These are phyloP conservation scores for Cucurbita moschata DNA, from an alignment of 306 rosid genomes.

Conservation along the genomic window DNA sequence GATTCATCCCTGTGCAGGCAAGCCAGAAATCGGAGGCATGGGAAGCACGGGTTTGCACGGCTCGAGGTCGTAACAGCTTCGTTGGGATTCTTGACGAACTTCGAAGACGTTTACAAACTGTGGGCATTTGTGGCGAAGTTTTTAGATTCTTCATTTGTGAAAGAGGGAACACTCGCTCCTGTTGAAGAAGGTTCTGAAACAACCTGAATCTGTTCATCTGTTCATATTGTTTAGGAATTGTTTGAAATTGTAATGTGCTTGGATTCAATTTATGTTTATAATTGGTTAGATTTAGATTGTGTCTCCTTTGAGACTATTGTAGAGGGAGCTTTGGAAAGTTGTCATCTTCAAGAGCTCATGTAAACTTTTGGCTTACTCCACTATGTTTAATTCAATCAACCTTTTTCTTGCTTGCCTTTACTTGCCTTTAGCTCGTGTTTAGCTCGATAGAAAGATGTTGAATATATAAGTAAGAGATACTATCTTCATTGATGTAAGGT, in stretches of 20 bases:
- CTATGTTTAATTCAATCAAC: not conserved
- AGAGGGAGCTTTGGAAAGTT: not conserved
- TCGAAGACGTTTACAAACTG: slow-evolving; percentile 76
- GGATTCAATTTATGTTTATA: not conserved
- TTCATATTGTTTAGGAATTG: not conserved
- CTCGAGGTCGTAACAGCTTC: slow-evolving; percentile 94
- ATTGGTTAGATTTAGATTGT: not conserved
- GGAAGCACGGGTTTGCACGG: slow-evolving; percentile 53
- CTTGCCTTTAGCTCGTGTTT: too few relatives aligned
- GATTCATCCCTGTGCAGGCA: slow-evolving; percentile 30
- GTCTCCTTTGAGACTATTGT: slow-evolving; percentile 1
- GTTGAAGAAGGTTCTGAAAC: slow-evolving; percentile 43
- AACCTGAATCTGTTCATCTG: not conserved
- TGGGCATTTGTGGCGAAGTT: slow-evolving; percentile 86
- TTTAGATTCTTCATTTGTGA: slow-evolving; percentile 47
- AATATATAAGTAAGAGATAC: too few relatives aligned
- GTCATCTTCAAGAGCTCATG: not conserved
- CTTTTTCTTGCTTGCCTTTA: not conserved
- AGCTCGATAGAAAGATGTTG: too few relatives aligned
- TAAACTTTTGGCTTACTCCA: not conserved
- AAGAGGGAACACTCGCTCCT: slow-evolving; percentile 47
- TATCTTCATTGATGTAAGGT: too few relatives aligned
- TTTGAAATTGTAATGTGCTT: not conserved
- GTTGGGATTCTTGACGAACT: slow-evolving; percentile 74
- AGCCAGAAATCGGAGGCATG: slow-evolving; percentile 53